These are phyloP conservation scores for Psilocybe cubensis DNA, from an alignment of 768 basidiomycete species.

Conservation along the genomic window DNA sequence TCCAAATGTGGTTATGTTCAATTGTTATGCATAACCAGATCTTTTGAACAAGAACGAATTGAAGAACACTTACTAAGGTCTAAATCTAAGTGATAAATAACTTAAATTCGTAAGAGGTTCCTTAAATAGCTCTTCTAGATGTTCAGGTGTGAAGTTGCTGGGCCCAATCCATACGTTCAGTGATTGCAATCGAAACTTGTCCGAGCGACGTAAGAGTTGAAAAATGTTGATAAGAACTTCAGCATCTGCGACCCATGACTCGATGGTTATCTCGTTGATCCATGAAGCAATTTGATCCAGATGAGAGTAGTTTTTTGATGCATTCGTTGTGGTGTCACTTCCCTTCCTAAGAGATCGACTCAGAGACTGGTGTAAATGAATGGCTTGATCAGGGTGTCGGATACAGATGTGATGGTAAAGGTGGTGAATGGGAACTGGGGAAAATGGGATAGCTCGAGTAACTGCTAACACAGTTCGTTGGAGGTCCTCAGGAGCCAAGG, in stretches of 20 bases:
- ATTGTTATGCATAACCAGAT: slow-evolving; percentile 5
- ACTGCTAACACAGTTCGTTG: slow-evolving; percentile 63
- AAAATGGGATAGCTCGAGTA: slow-evolving; percentile 61
- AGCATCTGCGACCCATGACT: slow-evolving; percentile 75
- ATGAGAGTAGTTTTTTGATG: background rate
- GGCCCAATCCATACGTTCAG: slow-evolving; percentile 76
- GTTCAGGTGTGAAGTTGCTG: slow-evolving; percentile 77
- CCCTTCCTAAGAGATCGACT: slow-evolving; percentile 22
- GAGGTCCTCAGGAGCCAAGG: slow-evolving; percentile 47
- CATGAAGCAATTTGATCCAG: slow-evolving; percentile 30
- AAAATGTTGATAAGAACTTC: slow-evolving; percentile 77
- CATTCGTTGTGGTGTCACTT: background rate
- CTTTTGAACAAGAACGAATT: background rate
- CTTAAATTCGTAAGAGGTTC: slow-evolving; percentile 49
- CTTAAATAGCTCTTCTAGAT: slow-evolving; percentile 68
- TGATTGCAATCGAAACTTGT: slow-evolving; percentile 34
- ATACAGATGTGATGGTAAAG: slow-evolving; percentile 66
- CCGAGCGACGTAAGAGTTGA: slow-evolving; percentile 39
- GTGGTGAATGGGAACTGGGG: slow-evolving; percentile 55
- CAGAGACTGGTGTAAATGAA: slow-evolving; percentile 60
- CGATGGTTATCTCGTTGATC: slow-evolving; percentile 54
- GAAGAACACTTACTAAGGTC: slow-evolving; percentile 72
- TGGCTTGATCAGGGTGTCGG: slow-evolving; percentile 51
- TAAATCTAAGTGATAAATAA: slow-evolving; percentile 70
- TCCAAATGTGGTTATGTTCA: background rate